Conservation (phyloP, 2,329 filamentous ascomycete genomes). For the Trichoderma endophyticum region DNA sequence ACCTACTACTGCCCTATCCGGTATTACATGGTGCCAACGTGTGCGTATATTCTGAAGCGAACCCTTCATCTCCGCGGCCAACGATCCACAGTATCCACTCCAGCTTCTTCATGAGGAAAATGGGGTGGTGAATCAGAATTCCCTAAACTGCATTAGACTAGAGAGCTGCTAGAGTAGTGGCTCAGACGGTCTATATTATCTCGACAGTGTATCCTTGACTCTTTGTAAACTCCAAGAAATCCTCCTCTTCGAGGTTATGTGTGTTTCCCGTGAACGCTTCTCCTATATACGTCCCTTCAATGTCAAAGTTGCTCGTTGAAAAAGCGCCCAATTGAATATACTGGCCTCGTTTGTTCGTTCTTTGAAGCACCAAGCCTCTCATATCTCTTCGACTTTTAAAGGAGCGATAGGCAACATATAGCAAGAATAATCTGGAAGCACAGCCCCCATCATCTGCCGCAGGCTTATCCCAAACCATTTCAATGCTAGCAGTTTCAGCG, state of each 20-base stretch:
- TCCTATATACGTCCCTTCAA: neutral
- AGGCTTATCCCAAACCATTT: neutral
- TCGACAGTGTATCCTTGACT: neutral
- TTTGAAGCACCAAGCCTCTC: neutral
- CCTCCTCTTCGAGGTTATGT: neutral
- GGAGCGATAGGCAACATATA: neutral
- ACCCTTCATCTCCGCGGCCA: neutral
- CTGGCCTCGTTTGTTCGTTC: neutral
- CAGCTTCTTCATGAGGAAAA: neutral
- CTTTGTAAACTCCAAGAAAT: neutral
- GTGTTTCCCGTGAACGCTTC: neutral
- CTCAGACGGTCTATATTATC: neutral
- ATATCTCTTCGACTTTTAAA: neutral
- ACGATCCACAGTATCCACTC: neutral
- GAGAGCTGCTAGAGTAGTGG: neutral
- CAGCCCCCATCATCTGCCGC: neutral
- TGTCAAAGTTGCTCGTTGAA: neutral
- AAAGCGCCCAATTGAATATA: neutral
- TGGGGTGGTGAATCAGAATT: neutral
- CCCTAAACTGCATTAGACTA: neutral
- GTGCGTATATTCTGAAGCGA: neutral
- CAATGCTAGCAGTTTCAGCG: neutral
- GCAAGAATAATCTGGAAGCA: neutral
- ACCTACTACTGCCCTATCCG: neutral
- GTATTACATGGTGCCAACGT: neutral